Evolutionary conservation across 2,329 filamentous ascomycete genomes (phyloP).

Genomic region (Cladosporium sp.): DNA sequence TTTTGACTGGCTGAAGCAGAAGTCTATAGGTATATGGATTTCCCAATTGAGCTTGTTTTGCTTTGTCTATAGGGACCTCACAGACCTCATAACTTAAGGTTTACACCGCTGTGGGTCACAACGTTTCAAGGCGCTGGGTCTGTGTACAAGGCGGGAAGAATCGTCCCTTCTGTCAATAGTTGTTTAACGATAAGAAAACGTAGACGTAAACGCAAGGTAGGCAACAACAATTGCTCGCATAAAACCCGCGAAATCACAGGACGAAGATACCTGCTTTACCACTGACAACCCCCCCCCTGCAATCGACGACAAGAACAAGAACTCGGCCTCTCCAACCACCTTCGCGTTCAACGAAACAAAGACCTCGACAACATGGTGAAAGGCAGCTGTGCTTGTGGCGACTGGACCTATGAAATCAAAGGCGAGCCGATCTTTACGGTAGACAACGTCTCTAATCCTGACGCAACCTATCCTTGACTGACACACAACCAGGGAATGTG

Average conservation of each 20-base stretch:
- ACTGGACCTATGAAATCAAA: slow-evolving; percentile 37
- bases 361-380: slow-evolving; percentile 18
- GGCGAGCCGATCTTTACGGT: slow-evolving; percentile 33
- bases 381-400: slow-evolving; percentile 38
- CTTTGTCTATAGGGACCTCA: neutral
- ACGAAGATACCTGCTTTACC: neutral
- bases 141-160: neutral
- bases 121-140: neutral
- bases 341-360: neutral
- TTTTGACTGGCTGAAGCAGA: neutral
- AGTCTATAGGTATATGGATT: neutral
- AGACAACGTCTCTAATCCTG: slow-evolving; percentile 4
- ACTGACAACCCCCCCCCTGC: neutral
- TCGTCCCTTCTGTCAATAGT: neutral
- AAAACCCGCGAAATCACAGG: neutral
- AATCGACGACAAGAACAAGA: neutral
- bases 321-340: neutral
- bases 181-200: neutral
- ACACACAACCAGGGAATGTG: slow-evolving; percentile 27
- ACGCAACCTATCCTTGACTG: neutral
- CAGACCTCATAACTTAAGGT: neutral
- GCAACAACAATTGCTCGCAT: neutral
- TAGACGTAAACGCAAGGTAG: neutral
- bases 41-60: neutral
- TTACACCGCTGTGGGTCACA: neutral